Evolutionary conservation across 1,284 basidiomycete genomes (phyloP), one percentile per base, ranked within the genome.

Genomic region (Rhodotorula glutinis): DNA sequence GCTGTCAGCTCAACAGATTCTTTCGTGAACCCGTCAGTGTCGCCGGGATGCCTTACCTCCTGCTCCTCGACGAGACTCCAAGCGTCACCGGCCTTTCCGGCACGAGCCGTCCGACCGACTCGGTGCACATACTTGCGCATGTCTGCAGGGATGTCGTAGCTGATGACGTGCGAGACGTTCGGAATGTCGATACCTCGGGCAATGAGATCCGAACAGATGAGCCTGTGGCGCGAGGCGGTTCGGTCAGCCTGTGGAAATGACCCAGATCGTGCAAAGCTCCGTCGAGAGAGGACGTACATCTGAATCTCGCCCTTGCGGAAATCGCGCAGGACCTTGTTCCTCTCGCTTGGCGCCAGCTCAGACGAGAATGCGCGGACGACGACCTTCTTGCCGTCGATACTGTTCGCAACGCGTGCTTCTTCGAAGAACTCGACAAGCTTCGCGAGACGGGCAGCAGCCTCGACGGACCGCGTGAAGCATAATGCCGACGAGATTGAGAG

Each of bases 71-170:
- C 91, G 69, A 98, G 80, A 4, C 89, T 91, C 93, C 93, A 98
- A 0, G 92, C 92, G 69, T 89, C 85, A 7, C 95, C 95, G 19
- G 81, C 80, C 54, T 89, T 83, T 2, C 92, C 92, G 3, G 95
- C 95, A 66, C 95, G 85, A 5, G 95, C 95, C 1, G 95, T 98
- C 49, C 95, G 84, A 25, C 95, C 95, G 1, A 93, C 93, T 56
- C 95, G 88, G 78, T 98, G 95, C 25, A 98, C 91, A 76, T 98
- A 98, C 79, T 98, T 98, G 58, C 91, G 86, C 85, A 96, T 91
- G 77, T 98, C 95, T n/a, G 97, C 85, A 1, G 95, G 94, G 4
- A 87, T 87, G 78, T 98, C 95, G 79, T 98, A 98, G 71, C 87
- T 92, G 49, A 98, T 85, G 40, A 98, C 95, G 79, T 97, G 90